Percentiles rank a stretch among this genome's conserved stretches.
These are phyloP conservation scores for Scutellaria baicalensis DNA, from an alignment of 257 asterid species.

Conservation along the genomic window DNA sequence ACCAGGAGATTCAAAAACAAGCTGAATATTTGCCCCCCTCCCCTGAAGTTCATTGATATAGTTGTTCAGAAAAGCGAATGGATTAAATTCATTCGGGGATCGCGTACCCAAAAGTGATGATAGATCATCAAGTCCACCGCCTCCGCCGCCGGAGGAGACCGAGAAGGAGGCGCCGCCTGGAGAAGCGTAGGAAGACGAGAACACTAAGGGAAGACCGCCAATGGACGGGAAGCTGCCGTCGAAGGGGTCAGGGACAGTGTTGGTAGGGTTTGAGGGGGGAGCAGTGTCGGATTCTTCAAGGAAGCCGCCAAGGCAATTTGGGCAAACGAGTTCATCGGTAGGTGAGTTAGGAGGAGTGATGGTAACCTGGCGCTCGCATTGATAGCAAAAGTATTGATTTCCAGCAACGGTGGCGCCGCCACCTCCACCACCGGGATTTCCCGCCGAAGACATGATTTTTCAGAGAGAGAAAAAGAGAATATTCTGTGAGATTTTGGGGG, in stretches of 20 bases:
- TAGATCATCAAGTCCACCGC: slow-evolving; percentile 25
- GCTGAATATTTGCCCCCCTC: slow-evolving; percentile 59
- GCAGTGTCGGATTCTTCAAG: slow-evolving; percentile 61
- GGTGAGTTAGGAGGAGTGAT: slow-evolving; percentile 47
- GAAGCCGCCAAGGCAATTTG: slow-evolving; percentile 63
- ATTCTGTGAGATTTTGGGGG: slow-evolving; percentile 10
- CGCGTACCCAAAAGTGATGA: slow-evolving; percentile 27
- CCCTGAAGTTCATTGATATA: slow-evolving; percentile 46
- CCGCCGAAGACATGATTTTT: slow-evolving; percentile 35
- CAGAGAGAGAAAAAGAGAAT: slow-evolving; percentile 16
- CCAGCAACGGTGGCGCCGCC: slow-evolving; percentile 16
- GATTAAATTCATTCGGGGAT: slow-evolving; percentile 58
- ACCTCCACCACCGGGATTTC: slow-evolving; percentile 23
- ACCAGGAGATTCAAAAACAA: slow-evolving; percentile 54
- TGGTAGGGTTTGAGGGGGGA: slow-evolving; percentile 27
- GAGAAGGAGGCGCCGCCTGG: slow-evolving; percentile 19
- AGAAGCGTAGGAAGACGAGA: slow-evolving; percentile 29
- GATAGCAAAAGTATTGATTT: slow-evolving; percentile 47
- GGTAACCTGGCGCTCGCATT: slow-evolving; percentile 55
- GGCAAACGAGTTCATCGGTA: slow-evolving; percentile 59
- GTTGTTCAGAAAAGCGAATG: slow-evolving; percentile 43
- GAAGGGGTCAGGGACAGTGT: slow-evolving; percentile 22
- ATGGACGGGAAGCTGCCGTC: slow-evolving; percentile 12
- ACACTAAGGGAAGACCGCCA: slow-evolving; percentile 26
- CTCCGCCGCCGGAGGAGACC: slow-evolving; percentile 19